phyloP scores from a whole-genome alignment of 2,329 filamentous ascomycete species.

The Calonectria pseudoturangicola region DNA sequence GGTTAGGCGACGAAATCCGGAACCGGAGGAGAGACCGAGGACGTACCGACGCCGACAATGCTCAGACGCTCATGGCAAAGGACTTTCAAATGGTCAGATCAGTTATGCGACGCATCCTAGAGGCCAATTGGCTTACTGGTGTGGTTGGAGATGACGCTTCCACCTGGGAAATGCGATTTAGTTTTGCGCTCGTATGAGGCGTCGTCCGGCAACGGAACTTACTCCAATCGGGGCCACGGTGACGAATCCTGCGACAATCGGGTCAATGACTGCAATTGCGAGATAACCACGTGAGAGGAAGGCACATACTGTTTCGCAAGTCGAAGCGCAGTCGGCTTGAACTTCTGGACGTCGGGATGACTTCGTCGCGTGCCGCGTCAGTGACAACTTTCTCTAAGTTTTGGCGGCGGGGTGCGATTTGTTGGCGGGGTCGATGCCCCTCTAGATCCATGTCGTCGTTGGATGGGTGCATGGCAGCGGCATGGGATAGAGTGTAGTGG shows the following conservation, averaged over 20 bases:
- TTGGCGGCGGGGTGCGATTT: constrained; percentile 56
- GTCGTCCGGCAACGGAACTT: constrained; percentile 65
- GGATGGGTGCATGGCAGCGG: constrained; percentile 29
- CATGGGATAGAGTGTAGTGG: constrained; percentile 15
- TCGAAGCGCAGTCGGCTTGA: constrained; percentile 95
- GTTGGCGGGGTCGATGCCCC: constrained; percentile 43
- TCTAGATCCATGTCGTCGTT: constrained; percentile 50
- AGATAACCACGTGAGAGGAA: neutral
- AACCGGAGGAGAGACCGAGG: constrained; percentile 36
- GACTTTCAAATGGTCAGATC: constrained; percentile 72
- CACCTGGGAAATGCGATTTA: constrained; percentile 74
- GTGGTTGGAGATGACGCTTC: constrained; percentile 91
- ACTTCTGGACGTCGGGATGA: constrained; percentile 95
- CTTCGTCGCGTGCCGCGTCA: constrained; percentile 60
- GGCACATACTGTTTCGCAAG: constrained; percentile 90
- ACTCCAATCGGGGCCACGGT: constrained; percentile 99
- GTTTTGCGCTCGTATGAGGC: constrained; percentile 45
- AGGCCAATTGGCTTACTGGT: constrained; percentile 80
- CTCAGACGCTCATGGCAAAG: constrained; percentile 97
- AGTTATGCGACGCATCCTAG: neutral
- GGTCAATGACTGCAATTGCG: constrained; percentile 40
- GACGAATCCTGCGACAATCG: constrained; percentile 81
- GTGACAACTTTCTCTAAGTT: constrained; percentile 25
- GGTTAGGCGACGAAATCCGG: constrained; percentile 46
- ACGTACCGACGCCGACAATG: constrained; percentile 95